These are phyloP conservation scores for Umbilicaria muhlenbergii DNA, from an alignment of 495 filamentous ascomycete genomes.

Conservation along the genomic window DNA sequence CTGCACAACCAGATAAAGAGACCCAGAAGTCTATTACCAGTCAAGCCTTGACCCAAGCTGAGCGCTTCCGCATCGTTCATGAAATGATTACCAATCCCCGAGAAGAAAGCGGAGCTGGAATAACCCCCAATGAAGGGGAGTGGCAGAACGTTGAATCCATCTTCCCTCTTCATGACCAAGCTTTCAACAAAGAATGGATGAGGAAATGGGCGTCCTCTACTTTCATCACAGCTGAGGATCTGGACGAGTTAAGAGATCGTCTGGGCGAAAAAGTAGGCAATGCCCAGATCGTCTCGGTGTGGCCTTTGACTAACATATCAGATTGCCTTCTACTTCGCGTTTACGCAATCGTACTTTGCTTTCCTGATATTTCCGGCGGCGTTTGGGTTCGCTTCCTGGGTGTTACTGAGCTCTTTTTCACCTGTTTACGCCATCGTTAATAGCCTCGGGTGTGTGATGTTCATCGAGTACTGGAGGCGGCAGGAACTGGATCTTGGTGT, in stretches of 20 bases:
- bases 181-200: constrained; percentile 83
- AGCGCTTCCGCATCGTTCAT: constrained; percentile 72
- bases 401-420: constrained; percentile 73
- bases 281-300: background rate
- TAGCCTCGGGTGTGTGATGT: constrained; percentile 74
- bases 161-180: constrained; percentile 78
- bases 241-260: constrained; percentile 70
- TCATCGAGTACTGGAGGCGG: constrained; percentile 94
- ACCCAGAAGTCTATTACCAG: constrained; percentile 42
- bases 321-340: constrained; percentile 93
- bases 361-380: constrained; percentile 74
- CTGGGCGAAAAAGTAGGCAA: constrained; percentile 68
- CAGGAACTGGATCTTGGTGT: constrained; percentile 83
- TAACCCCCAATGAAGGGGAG: constrained; percentile 63
- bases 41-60: constrained; percentile 70
- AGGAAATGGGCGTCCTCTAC: constrained; percentile 75
- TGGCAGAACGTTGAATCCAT: constrained; percentile 78
- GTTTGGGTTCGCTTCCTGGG: constrained; percentile 68
- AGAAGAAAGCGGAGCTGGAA: constrained; percentile 77
- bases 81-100: constrained; percentile 70
- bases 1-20: constrained; percentile 61
- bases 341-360: constrained; percentile 80
- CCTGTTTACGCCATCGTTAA: constrained; percentile 68
- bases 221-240: constrained; percentile 57
- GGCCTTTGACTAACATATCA: constrained; percentile 9